Evolutionary conservation across 1,284 basidiomycete genomes (phyloP), one percentile per base, ranked within the genome.

Genomic region (Tilletia indica): DNA sequence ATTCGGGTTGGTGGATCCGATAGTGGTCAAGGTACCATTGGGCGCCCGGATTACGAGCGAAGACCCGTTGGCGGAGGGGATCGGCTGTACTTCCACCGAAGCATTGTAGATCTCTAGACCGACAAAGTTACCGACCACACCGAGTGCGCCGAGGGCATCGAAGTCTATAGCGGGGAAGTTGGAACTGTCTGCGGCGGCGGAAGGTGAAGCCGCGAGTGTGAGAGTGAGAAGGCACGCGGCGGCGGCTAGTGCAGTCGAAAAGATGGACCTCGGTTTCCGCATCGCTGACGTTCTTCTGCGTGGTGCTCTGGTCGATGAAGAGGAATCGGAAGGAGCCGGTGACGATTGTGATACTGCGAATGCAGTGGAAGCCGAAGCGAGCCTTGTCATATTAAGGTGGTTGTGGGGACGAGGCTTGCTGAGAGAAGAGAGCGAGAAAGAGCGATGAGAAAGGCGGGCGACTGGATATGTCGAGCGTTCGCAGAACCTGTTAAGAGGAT

Each of bases 1-100:
- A 21, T 82, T 78, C 0, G 73, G 47, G 72, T 84, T 79, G 19
- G 85, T 85, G 25, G 77, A 71, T 58, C 76, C 82, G 67, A 84
- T 69, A 63, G 77, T 77, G 45, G 76, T 73, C 68, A 84, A 69
- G 25, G 75, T 74, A 56, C 84, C 81, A 69, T 80, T 78, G 71
- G 69, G 56, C 19, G 78, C 74, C n/a, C 80, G 77, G 1, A 78
- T 14, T 14, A 67, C 64, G n/a, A 71, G 48, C 3, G 80, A 77
- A 3, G 77, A 71, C 19, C 58, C 58, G 58, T 63, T 63, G 12
- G 34, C 58, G 8, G 36, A 14, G 25, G 58, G 58, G 9, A 31
- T 11, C 12, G 58, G 36, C 58, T 25, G 14, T 11, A 31, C 25
- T 31, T 34, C 58, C 19, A 36, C 12, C 19, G 58, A 34, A 9